Evolutionary conservation across 2,329 filamentous ascomycete genomes (phyloP), one percentile per base, ranked within the genome.

Genomic region (Ceratocystis alfenasii): DNA sequence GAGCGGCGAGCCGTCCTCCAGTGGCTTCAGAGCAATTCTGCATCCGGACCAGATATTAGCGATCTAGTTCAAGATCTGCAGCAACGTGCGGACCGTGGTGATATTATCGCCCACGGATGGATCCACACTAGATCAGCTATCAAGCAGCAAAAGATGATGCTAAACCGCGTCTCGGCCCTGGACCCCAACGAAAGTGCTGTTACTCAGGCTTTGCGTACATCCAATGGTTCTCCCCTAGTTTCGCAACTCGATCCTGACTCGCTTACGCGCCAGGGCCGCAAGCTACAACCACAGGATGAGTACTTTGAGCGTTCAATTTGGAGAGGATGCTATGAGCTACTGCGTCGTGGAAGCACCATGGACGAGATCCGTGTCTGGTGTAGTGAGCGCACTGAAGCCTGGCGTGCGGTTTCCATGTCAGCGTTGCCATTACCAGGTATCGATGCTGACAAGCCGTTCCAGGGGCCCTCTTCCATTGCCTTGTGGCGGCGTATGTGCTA

Each of bases 181-280:
- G 86, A 89, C 66, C 85, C 84, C 1, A 79, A 82, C 69, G 81
- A 83, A 48, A 76, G 81, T 15, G 81, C 79, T 67, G 80, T 83
- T 61, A 79, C 81, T 25, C 78, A 80, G 63, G 81, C 81, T 2
- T 79, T 85, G 62, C 73, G 81, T 69, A 87, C 79, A 71, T 79
- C 79, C 41, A 81, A 84, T 71, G 83, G 81, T 30, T 84, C 84
- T 65, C 81, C 83, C 5, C 76, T 96, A 2, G 85, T 95, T 64
- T 95, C 90, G 0, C 90, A 96, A 71, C 80, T 99, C 44, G 94
- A 99, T 71, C 94, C 94, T 0, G 94, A 99, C 77, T 90, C 91
- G 5, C 80, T 86, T n/a, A 86, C 85, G 46, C 84, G 94, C 68
- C 92, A 97, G 74, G 81, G 81, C 62, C 84, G 89, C 65, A 84